phyloP scores from a whole-genome alignment of 495 filamentous ascomycete species.

The Penicillium egyptiacum region DNA sequence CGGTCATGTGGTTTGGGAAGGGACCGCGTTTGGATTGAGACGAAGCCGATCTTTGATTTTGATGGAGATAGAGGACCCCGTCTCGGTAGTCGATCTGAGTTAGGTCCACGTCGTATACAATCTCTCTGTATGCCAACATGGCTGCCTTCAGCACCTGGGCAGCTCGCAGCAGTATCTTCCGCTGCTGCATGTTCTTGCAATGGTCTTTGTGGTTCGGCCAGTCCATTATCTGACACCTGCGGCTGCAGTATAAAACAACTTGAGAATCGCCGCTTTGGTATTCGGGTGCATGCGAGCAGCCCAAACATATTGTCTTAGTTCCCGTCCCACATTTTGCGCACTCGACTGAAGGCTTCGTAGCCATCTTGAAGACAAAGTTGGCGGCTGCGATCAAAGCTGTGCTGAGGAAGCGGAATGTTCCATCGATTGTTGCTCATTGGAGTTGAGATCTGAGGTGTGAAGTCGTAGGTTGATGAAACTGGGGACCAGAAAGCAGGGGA shows the following conservation, averaged over 20 bases:
- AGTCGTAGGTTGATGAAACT: neutral
- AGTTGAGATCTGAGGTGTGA: neutral
- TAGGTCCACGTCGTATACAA: neutral
- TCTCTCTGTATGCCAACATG: neutral
- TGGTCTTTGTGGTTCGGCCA: neutral
- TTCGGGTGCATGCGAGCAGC: neutral
- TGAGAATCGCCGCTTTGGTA: neutral
- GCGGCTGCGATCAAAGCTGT: neutral
- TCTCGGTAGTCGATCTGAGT: neutral
- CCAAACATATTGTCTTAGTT: neutral
- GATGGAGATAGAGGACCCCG: neutral
- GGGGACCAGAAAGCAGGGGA: neutral
- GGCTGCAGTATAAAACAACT: neutral
- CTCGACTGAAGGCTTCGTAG: neutral
- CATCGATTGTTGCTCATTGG: neutral
- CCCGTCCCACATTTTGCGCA: neutral
- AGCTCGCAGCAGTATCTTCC: neutral
- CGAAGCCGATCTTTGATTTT: neutral
- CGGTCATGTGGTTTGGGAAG: neutral
- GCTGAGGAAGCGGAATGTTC: neutral
- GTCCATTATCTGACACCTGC: neutral
- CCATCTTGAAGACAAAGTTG: slow-evolving; percentile 1
- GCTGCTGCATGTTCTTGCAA: neutral
- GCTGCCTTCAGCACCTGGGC: neutral
- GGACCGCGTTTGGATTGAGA: neutral